Percentiles rank a stretch among this genome's conserved stretches.
phyloP scores from a whole-genome alignment of 129 eudicot genomes.

The Pittosporum tobira region DNA sequence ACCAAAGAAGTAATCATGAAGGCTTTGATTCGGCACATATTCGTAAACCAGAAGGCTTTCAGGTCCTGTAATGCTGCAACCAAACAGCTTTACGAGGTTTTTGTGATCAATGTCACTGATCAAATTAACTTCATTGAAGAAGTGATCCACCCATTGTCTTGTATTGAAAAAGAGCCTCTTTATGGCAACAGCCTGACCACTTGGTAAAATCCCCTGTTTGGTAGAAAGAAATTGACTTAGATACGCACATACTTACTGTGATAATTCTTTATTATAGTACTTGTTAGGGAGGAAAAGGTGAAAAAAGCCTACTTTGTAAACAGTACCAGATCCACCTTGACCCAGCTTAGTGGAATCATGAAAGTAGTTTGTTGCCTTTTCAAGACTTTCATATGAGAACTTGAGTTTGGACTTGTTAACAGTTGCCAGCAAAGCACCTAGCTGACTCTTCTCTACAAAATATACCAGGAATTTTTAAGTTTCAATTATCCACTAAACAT shows the following conservation, averaged over 20 bases:
- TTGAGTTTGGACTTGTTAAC: slow-evolving; percentile 30
- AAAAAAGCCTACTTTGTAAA: slow-evolving; percentile 33
- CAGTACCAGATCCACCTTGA: slow-evolving; percentile 49
- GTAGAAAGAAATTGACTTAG: not conserved
- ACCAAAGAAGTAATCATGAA: slow-evolving; percentile 31
- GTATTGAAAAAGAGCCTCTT: slow-evolving; percentile 44
- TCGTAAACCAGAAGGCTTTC: slow-evolving; percentile 50
- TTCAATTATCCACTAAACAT: too few species aligned
- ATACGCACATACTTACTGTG: not conserved
- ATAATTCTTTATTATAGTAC: not conserved
- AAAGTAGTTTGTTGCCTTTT: slow-evolving; percentile 37
- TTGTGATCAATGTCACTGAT: slow-evolving; percentile 31
- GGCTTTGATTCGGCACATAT: slow-evolving; percentile 34
- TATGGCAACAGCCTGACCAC: slow-evolving; percentile 28
- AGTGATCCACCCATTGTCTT: slow-evolving; percentile 31
- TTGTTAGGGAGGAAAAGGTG: not conserved
- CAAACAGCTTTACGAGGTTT: slow-evolving; percentile 31
- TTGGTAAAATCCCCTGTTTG: slow-evolving; percentile 34
- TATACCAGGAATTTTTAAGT: not conserved
- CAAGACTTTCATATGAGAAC: slow-evolving; percentile 36
- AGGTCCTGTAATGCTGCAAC: slow-evolving; percentile 41
- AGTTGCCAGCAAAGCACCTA: slow-evolving; percentile 16
- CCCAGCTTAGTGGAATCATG: slow-evolving; percentile 33
- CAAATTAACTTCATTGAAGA: slow-evolving; percentile 38
- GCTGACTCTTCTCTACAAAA: slow-evolving; percentile 29